A percentile compares a stretch with the other conserved stretches of the same genome.
These are phyloP conservation scores for Schwanniomyces polymorphus DNA, from an alignment of 805 yeast genomes.

Conservation along the genomic window DNA sequence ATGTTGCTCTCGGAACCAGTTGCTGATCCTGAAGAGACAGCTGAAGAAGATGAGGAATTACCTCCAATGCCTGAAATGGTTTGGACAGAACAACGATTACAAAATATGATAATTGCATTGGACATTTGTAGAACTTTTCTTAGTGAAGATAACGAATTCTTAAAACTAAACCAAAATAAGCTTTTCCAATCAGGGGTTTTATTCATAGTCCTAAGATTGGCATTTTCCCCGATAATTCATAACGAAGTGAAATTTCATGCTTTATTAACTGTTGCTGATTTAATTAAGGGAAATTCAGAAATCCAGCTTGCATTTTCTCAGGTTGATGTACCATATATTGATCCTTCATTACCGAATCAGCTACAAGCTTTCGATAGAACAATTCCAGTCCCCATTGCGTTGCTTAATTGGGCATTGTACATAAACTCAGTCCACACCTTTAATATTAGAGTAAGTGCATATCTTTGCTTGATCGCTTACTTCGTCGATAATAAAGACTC, in stretches of 20 bases:
- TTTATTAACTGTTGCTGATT: conserved; percentile 71
- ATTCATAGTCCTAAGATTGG: conserved; percentile 63
- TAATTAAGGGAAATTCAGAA: conserved; percentile 64
- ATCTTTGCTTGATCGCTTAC: conserved; percentile 64
- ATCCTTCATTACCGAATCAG: conserved; percentile 60
- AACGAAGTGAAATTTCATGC: conserved; percentile 67
- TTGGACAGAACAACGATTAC: conserved; percentile 78
- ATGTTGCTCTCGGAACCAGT: conserved; percentile 63
- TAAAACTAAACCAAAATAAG: conserved; percentile 58
- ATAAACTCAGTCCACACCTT: conserved; percentile 83
- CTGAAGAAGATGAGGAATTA: conserved; percentile 11
- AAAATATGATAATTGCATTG: conserved; percentile 64
- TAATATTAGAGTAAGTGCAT: conserved; percentile 76
- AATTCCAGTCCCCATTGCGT: conserved; percentile 71
- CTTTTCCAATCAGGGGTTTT: conserved; percentile 64
- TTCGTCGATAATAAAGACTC: conserved; percentile 64
- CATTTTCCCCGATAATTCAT: conserved; percentile 67
- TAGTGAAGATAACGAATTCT: conserved; percentile 65
- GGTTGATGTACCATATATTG: conserved; percentile 90
- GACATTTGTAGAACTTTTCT: conserved; percentile 76
- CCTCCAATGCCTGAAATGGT: conserved; percentile 39
- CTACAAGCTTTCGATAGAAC: conserved; percentile 30
- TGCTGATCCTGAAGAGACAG: conserved; percentile 28
- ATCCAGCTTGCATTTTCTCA: conserved; percentile 73
- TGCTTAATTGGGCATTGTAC: conserved; percentile 79